Conservation (phyloP, 805 yeast genomes). For the Hagleromyces aurorensis region DNA sequence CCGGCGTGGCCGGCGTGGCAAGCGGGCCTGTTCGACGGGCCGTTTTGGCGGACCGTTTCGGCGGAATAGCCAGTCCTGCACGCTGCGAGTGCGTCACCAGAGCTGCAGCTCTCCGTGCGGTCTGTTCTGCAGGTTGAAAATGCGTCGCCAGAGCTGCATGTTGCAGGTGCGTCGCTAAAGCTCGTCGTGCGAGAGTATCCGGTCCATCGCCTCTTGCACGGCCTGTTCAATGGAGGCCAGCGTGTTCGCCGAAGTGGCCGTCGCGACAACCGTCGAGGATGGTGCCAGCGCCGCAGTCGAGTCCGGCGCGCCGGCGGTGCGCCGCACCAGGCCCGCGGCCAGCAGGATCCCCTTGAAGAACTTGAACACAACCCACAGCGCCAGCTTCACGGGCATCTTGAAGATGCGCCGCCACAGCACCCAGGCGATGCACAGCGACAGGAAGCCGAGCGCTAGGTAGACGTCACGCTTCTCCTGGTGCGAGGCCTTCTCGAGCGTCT, state of each 20-base stretch:
- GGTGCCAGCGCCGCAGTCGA: slow-evolving; percentile 3
- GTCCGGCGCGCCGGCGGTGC: slow-evolving; percentile 1
- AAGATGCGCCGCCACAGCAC: slow-evolving; percentile 31
- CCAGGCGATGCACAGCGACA: slow-evolving; percentile 26
- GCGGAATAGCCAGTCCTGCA: too few species aligned
- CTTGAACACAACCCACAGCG: slow-evolving; percentile 27
- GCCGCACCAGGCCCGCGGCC: slow-evolving; percentile 21
- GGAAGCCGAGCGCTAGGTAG: slow-evolving; percentile 25
- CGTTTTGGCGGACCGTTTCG: slow-evolving; percentile 1
- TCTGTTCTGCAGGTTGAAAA: too few species aligned
- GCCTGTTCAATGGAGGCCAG: slow-evolving; percentile 14
- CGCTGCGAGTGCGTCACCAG: too few species aligned
- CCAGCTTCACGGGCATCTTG: slow-evolving; percentile 26
- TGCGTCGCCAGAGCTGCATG: too few species aligned
- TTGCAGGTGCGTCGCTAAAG: too few species aligned
- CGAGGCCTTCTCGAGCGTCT: slow-evolving; percentile 26
- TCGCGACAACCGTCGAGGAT: slow-evolving; percentile 1
- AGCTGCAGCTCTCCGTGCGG: too few species aligned
- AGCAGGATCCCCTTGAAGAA: slow-evolving; percentile 32
- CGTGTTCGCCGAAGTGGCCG: too few species aligned
- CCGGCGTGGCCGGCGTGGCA: too few species aligned
- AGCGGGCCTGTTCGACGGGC: too few species aligned
- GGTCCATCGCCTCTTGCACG: slow-evolving; percentile 22
- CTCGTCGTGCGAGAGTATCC: slow-evolving; percentile 22
- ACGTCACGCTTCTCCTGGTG: slow-evolving; percentile 30